Conservation (phyloP, 768 basidiomycete genomes). For the Rhodotorula diobovata region DNA sequence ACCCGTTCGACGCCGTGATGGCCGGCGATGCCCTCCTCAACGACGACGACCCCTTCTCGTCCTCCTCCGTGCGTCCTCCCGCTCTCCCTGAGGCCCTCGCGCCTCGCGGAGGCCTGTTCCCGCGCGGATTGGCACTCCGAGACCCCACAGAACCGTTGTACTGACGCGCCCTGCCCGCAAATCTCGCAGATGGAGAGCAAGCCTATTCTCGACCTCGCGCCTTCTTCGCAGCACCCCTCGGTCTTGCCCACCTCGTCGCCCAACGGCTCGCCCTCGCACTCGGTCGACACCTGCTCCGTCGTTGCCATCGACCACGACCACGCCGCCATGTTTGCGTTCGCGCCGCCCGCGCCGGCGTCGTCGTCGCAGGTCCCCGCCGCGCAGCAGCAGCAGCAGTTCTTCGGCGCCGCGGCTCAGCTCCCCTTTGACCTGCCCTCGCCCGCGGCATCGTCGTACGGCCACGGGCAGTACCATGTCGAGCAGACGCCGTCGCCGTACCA, state of each 20-base stretch:
- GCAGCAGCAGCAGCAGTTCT: background rate
- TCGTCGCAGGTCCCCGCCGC: background rate
- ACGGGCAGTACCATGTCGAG: background rate
- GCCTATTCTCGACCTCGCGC: background rate
- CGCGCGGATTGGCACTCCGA: background rate
- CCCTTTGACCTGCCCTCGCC: background rate
- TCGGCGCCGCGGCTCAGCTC: background rate
- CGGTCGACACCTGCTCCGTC: background rate
- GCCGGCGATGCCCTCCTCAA: background rate
- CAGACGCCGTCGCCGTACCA: background rate
- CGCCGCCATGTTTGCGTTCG: background rate
- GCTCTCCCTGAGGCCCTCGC: too few species aligned
- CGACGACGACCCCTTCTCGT: background rate
- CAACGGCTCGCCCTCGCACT: background rate
- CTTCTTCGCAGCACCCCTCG: background rate
- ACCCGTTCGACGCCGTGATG: background rate
- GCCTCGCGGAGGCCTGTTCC: too few species aligned
- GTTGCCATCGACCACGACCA: accelerated
- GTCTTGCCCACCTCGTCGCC: background rate
- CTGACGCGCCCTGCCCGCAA: background rate
- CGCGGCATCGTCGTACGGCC: background rate
- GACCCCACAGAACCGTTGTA: background rate
- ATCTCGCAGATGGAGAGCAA: background rate
- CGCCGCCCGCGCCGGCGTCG: background rate
- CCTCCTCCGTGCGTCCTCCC: background rate